A percentile compares a stretch with the other conserved stretches of the same genome.
Evolutionary conservation across 1,139 yeast species (phyloP).

Genomic region (Geotrichum restrictum): DNA sequence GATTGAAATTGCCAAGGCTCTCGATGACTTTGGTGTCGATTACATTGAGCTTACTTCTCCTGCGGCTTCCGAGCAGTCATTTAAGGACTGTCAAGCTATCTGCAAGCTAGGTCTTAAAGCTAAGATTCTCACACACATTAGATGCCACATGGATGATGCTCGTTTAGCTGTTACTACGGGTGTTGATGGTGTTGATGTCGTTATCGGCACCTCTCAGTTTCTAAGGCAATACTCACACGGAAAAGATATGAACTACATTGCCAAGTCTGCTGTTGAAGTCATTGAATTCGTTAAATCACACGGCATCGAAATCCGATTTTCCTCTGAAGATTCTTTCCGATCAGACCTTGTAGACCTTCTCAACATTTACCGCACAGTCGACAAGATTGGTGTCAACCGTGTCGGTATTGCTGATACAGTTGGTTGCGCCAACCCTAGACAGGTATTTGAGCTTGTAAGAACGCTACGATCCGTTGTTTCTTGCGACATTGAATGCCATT

Average conservation of each 20-base stretch:
- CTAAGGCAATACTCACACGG: constrained; percentile 94
- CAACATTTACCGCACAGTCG: constrained; percentile 94
- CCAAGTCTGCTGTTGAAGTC: constrained; percentile 93
- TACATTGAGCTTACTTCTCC: constrained; percentile 97
- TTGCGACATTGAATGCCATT: constrained; percentile 97
- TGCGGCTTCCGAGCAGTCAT: constrained; percentile 92
- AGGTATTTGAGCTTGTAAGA: constrained; percentile 92
- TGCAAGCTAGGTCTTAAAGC: constrained; percentile 96
- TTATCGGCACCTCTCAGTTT: constrained; percentile 95
- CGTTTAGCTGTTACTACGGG: constrained; percentile 96
- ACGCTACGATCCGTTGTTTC: constrained; percentile 90
- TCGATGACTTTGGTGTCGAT: constrained; percentile 97
- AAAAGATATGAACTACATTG: constrained; percentile 97
- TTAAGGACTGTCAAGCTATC: constrained; percentile 93
- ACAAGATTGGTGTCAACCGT: constrained; percentile 95
- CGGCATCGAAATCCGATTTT: constrained; percentile 94
- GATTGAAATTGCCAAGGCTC: constrained; percentile 94
- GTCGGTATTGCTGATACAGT: constrained; percentile 99
- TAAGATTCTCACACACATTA: constrained; percentile 83
- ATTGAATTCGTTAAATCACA: constrained; percentile 96
- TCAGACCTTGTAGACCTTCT: constrained; percentile 92
- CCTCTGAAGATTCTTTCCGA: constrained; percentile 96
- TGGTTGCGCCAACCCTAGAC: constrained; percentile 98
- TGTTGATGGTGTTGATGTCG: constrained; percentile 98
- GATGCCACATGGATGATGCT: constrained; percentile 99